Evolutionary conservation across 1,284 basidiomycete species (phyloP), one percentile per base, ranked within the genome.

Genomic region (Inonotus obliquus): DNA sequence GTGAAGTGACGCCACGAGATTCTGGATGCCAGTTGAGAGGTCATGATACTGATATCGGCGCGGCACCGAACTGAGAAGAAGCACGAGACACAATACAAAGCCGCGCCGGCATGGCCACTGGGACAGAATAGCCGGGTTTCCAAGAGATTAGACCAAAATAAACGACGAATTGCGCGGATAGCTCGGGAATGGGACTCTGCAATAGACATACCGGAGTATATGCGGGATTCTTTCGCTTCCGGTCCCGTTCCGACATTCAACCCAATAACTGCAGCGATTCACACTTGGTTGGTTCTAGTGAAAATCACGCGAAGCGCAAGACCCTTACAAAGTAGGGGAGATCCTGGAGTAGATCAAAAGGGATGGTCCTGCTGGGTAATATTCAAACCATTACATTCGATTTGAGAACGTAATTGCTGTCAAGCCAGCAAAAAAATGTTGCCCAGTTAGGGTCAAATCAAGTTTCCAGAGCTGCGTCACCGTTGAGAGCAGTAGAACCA

Each of bases 221-320:
- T 52, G 35, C 51, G 51, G 51, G 27, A 52, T 52, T 52, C 51
- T 52, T 52, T 52, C 27, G 51, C 51, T 27, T 49, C 51, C 51
- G 51, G 51, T 27, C 32, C 51, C 51, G 29, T 14, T 32, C 51
- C 29, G 51, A 52, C 27, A 27, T 52, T 52, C 51, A 32, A 17
- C 19, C 51, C 51, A 23, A 23, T 47, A n/a, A 39, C 11, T 39
- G 45, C 11, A 51, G 9, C 23, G 11, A 29, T 7, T 51, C 32
- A 29, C 14, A 14, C 25, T 27, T 11, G 25, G 27, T 48, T 48
- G n/a, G 45, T n/a, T 39, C 17, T n/a, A 6, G 11, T 10, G 45
- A 48, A 21, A 25, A 48, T 48, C 45, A 13, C 45, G 2, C 45
- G 19, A n/a, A n/a, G n/a, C n/a, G 38, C 4, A 39, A 21, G 19